Conservation (phyloP, 495 filamentous ascomycete species). For the Hypomontagnella submonticulosa region DNA sequence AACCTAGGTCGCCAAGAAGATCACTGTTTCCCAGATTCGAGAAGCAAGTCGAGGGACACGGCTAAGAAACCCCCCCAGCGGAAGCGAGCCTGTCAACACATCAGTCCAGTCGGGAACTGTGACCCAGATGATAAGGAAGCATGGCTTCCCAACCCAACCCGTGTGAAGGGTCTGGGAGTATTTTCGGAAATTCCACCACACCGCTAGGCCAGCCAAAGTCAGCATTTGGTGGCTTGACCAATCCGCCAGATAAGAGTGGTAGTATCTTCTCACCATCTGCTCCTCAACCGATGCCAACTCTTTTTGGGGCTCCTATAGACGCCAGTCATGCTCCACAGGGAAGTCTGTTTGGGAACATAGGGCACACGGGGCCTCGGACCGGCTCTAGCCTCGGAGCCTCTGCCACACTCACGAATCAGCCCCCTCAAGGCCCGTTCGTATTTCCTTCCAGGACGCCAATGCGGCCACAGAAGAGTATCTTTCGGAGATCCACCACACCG, state of each 20-base stretch:
- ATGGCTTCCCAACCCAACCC: slow-evolving; percentile 20
- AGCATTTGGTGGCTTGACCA: not conserved
- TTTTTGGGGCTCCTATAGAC: not conserved
- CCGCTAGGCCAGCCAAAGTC: not conserved
- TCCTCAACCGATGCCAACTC: slow-evolving; percentile 7
- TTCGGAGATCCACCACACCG: slow-evolving; percentile 6
- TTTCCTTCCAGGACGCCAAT: not conserved
- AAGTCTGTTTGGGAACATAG: too few relatives aligned
- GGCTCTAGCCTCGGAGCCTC: not conserved
- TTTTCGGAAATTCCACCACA: slow-evolving; percentile 4
- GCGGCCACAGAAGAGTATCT: slow-evolving; percentile 8
- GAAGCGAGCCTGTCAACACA: not conserved
- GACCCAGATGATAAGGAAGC: not conserved
- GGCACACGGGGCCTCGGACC: too few relatives aligned
- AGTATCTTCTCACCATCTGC: not conserved
- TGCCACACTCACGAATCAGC: not conserved
- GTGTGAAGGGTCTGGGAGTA: not conserved
- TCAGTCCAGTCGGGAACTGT: not conserved
- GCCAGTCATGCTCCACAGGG: not conserved
- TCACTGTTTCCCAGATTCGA: too few relatives aligned
- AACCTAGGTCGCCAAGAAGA: too few relatives aligned
- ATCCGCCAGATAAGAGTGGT: not conserved
- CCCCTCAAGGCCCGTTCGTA: slow-evolving; percentile 2
- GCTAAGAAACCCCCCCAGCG: too few relatives aligned
- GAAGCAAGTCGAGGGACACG: too few relatives aligned